Evolutionary conservation across 805 yeast genomes (phyloP).

Genomic region (Yamadazyma endophytica): DNA sequence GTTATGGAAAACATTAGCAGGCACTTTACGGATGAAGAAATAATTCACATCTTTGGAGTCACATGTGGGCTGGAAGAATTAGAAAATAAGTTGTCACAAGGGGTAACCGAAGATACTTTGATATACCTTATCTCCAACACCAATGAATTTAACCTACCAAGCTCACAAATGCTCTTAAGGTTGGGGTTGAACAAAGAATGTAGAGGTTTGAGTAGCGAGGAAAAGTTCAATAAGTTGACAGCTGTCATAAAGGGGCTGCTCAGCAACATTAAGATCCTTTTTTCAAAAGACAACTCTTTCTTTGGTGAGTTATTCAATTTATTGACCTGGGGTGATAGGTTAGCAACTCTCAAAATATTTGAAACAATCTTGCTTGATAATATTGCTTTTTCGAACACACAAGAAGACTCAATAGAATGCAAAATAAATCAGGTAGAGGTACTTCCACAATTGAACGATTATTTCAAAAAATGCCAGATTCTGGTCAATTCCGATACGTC

Average conservation of each 20-base stretch:
- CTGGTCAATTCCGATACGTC: too few species aligned
- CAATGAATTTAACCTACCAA: slow-evolving; percentile 34
- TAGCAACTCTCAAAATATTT: slow-evolving; percentile 20
- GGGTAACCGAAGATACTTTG: slow-evolving; percentile 13
- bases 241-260: slow-evolving; percentile 13
- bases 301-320: slow-evolving; percentile 38
- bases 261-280: slow-evolving; percentile 20
- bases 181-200: slow-evolving; percentile 15
- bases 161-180: slow-evolving; percentile 25
- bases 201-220: slow-evolving; percentile 6
- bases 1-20: slow-evolving; percentile 18
- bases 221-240: slow-evolving; percentile 10
- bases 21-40: slow-evolving; percentile 13
- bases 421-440: too few species aligned
- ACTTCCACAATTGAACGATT: slow-evolving; percentile 38
- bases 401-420: too few species aligned
- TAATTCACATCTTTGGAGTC: slow-evolving; percentile 15
- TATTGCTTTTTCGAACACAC: slow-evolving; percentile 1
- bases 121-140: slow-evolving; percentile 9
- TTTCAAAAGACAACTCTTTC: slow-evolving; percentile 26
- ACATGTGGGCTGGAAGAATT: too few species aligned
- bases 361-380: slow-evolving; percentile 22
- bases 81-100: slow-evolving; percentile 12
- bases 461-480: too few species aligned
- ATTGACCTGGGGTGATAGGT: slow-evolving; percentile 26